Evolutionary conservation across 83 land plant species (phyloP), one percentile per base, ranked within the genome.

Genomic region (Diphasiastrum complanatum): DNA sequence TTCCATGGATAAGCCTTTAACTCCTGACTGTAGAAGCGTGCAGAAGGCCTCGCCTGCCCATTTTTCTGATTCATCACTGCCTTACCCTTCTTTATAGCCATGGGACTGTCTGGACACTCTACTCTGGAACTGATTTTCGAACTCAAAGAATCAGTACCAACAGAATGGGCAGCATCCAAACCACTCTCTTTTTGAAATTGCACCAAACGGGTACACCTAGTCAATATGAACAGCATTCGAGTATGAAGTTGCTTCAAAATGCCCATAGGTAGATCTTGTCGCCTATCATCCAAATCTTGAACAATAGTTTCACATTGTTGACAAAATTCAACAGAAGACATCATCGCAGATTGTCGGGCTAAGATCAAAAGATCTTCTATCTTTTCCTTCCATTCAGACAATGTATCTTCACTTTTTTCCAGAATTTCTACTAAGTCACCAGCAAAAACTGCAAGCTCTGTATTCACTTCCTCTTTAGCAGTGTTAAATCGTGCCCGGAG

Each of bases 221-320:
- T 93, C 28, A 93, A 86, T 29, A 93, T 93, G 75, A 93, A 93
- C 69, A 93, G 99, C 92, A 93, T 89, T n/a, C 87, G 83, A 0
- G 96, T 93, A 66, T 89, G 83, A 14, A 93, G 83, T 71, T 84
- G 87, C 68, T 93, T 93, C 20, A 93, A 68, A 35, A 76, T 61
- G 16, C 99, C 99, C 79, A 78, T 77, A 5, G 84, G 85, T 34
- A 85, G 83, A 33, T 85, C 92, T 70, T 93, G 99, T 3, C 99
- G 86, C 25, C 77, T 77, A 65, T 93, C 99, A 80, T 93, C 99
- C 56, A 93, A 74, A 18, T 85, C 99, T 62, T 89, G 99, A 36
- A 93, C 99, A 27, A 93, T 93, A 54, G 88, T 79, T 70, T 93
- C 99, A 74, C 99, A 89, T 49, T 82, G 93, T 59, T 80, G 79